Percentiles rank a stretch among this genome's conserved stretches.
Conservation (phyloP, 306 rosid genomes). For the Parietaria judaica region DNA sequence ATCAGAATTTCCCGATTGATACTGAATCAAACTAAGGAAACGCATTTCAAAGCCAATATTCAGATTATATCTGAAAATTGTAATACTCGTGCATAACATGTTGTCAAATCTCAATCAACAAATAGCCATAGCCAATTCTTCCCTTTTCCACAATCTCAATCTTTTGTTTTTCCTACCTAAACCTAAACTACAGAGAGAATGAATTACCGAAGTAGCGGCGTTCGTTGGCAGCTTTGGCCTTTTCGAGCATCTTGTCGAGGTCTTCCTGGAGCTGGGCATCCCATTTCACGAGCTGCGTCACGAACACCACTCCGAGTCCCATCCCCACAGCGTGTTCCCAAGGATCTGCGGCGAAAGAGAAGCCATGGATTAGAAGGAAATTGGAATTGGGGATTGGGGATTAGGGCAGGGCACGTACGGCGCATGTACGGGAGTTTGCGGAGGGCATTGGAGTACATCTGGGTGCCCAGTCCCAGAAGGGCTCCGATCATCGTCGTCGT, state of each 20-base stretch:
- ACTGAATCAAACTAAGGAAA: too few species aligned
- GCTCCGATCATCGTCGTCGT: constrained; percentile 85
- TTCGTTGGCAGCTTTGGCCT: constrained; percentile 92
- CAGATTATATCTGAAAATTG: too few species aligned
- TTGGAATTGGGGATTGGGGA: not conserved
- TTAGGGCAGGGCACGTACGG: constrained; percentile 34
- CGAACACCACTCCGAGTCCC: constrained; percentile 75
- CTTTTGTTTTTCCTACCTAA: not conserved
- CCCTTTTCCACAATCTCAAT: not conserved
- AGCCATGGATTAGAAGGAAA: constrained; percentile 18
- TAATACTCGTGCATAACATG: too few species aligned
- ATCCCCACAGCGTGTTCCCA: constrained; percentile 92
- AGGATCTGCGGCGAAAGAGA: constrained; percentile 45
- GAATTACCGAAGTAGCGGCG: constrained; percentile 76
- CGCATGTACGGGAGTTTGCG: constrained; percentile 99
- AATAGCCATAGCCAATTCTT: not conserved
- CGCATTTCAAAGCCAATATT: too few species aligned
- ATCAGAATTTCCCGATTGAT: not conserved
- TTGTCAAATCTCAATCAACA: not conserved
- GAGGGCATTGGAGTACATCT: constrained; percentile 95
- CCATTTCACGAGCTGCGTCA: constrained; percentile 65
- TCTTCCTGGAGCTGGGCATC: constrained; percentile 61
- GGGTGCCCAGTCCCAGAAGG: constrained; percentile 69
- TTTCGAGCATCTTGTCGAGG: constrained; percentile 77
- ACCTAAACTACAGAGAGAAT: not conserved